A percentile compares a stretch with the other conserved stretches of the same genome.
Conservation (phyloP, 192 early-diverging fungal species). For the Umbelopsis isabellina region DNA sequence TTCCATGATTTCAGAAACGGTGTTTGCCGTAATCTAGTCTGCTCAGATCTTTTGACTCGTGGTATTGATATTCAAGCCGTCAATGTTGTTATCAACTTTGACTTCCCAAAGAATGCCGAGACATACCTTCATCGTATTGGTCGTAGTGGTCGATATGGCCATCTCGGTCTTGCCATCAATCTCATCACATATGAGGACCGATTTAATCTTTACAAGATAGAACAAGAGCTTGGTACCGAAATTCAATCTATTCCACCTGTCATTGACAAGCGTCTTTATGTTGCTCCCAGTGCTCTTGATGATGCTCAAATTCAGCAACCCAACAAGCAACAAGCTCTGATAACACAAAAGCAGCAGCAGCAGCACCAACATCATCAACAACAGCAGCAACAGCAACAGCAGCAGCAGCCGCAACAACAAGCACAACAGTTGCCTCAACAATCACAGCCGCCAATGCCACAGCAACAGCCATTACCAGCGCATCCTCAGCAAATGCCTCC, state of each 20-base stretch:
- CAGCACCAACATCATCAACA: conserved; percentile 47
- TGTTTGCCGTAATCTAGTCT: conserved; percentile 96
- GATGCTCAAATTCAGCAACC: conserved; percentile 63
- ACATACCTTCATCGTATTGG: conserved; percentile 99
- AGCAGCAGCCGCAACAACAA: conserved; percentile 43
- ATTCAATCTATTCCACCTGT: conserved; percentile 97
- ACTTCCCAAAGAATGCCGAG: conserved; percentile 99
- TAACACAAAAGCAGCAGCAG: conserved; percentile 37
- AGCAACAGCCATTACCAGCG: conserved; percentile 25
- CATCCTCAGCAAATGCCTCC: conserved; percentile 20
- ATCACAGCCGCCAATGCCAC: conserved; percentile 19
- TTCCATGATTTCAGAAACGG: conserved; percentile 99
- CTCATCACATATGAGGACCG: conserved; percentile 98
- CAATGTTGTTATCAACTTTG: conserved; percentile 99
- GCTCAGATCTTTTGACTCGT: conserved; percentile 96
- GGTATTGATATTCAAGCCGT: conserved; percentile 99
- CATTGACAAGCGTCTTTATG: conserved; percentile 93
- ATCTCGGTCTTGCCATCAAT: conserved; percentile 97
- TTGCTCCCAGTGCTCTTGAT: conserved; percentile 76
- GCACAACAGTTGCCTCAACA: conserved; percentile 36
- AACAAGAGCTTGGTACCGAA: conserved; percentile 97
- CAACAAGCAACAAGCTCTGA: conserved; percentile 38
- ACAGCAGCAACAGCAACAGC: conserved; percentile 46
- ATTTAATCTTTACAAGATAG: conserved; percentile 97
- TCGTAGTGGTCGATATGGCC: conserved; percentile 94